Evolutionary conservation across 768 basidiomycete species (phyloP).

Genomic region (Termitomyces bulborhizus): DNA sequence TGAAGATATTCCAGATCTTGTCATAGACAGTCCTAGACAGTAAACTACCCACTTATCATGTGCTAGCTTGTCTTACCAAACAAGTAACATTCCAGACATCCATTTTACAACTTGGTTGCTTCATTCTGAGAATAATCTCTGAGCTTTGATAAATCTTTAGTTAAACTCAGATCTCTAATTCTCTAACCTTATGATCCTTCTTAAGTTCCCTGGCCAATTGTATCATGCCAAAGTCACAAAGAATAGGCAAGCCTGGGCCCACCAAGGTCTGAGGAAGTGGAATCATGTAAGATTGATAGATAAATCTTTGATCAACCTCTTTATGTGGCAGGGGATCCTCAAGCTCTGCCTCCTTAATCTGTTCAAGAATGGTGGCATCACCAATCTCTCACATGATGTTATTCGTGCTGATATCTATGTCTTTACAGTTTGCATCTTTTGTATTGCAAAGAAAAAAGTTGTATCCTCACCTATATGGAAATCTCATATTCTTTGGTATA

Average conservation of each 20-base stretch:
- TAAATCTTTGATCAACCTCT: constrained; percentile 3
- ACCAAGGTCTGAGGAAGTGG: background rate
- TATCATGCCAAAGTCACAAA: constrained; percentile 19
- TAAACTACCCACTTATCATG: background rate
- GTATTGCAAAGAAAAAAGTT: background rate
- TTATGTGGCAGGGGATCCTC: constrained; percentile 11
- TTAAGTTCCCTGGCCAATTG: background rate
- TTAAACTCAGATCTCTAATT: too few species aligned
- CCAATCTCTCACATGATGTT: background rate
- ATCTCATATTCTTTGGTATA: background rate
- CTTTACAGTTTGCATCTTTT: background rate
- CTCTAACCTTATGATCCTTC: too few species aligned
- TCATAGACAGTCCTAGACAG: background rate
- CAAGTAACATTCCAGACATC: background rate
- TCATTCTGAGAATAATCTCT: background rate
- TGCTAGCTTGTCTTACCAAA: background rate
- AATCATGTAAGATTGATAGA: constrained; percentile 9
- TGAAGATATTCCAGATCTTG: background rate
- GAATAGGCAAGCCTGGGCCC: constrained; percentile 9
- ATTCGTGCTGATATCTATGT: background rate
- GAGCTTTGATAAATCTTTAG: background rate
- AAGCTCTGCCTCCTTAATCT: constrained; percentile 12
- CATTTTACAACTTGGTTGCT: background rate
- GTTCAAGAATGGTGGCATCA: background rate
- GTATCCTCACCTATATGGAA: background rate